Evolutionary conservation across 257 asterid species (phyloP).

Genomic region (Nicotiana tabacum): DNA sequence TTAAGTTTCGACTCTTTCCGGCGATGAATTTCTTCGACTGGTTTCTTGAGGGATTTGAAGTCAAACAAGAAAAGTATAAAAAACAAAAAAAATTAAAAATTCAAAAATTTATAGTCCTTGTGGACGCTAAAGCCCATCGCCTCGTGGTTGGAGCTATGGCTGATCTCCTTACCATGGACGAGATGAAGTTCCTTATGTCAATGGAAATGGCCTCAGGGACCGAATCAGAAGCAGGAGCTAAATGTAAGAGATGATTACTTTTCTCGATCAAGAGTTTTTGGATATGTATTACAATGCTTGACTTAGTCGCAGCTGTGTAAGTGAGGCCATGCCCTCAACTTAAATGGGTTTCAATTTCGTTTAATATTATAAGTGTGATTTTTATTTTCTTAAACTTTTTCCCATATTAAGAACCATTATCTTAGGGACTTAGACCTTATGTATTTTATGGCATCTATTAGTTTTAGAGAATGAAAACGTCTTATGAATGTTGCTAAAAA

Average conservation of each 20-base stretch:
- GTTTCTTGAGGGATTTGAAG: too few species aligned
- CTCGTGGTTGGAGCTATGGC: conserved; percentile 75
- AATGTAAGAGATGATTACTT: conserved; percentile 23
- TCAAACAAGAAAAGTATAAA: too few species aligned
- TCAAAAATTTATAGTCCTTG: conserved; percentile 52
- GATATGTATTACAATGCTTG: conserved; percentile 49
- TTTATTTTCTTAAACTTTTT: neutral
- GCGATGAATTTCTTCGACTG: too few species aligned
- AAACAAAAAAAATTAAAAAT: too few species aligned
- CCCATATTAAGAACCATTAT: neutral
- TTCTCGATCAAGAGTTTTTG: conserved; percentile 23
- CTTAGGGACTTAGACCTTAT: conserved; percentile 4
- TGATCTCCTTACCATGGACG: conserved; percentile 83
- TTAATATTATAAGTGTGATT: neutral
- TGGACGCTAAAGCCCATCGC: conserved; percentile 79
- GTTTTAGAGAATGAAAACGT: conserved; percentile 21
- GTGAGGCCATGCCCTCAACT: conserved; percentile 67
- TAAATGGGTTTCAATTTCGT: conserved; percentile 39
- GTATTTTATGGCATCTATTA: conserved; percentile 36
- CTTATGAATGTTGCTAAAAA: conserved; percentile 41
- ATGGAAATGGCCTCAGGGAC: conserved; percentile 77
- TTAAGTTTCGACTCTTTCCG: too few species aligned
- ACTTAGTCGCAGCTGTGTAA: conserved; percentile 61
- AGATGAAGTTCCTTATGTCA: conserved; percentile 71
- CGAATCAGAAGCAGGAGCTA: conserved; percentile 96